These are phyloP conservation scores for Chrysoporthe cubensis DNA, from an alignment of 2,329 filamentous ascomycete genomes.

Conservation along the genomic window DNA sequence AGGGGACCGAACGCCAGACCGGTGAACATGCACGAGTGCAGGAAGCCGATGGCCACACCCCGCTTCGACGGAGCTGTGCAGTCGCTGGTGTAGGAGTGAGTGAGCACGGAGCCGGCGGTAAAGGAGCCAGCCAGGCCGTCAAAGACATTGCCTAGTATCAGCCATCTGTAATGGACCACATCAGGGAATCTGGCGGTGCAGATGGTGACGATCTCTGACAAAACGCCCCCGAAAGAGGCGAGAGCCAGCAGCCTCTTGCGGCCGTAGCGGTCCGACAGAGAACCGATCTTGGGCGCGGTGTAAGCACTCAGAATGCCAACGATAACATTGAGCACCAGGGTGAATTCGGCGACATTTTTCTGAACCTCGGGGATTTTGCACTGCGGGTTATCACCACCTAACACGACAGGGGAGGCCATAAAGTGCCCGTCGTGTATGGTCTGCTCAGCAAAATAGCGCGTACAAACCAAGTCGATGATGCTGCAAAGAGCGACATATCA, in stretches of 20 bases:
- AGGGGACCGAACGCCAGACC: conserved; percentile 90
- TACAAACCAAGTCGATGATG: conserved; percentile 82
- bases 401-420: conserved; percentile 64
- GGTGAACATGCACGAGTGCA: conserved; percentile 85
- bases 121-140: conserved; percentile 91
- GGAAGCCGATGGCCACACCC: conserved; percentile 83
- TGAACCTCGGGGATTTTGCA: conserved; percentile 82
- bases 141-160: conserved; percentile 75
- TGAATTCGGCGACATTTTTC: conserved; percentile 75
- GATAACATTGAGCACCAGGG: conserved; percentile 73
- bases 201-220: conserved; percentile 77
- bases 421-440: conserved; percentile 61
- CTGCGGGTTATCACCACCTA: conserved; percentile 74
- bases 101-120: conserved; percentile 75
- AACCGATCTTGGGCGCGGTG: conserved; percentile 79
- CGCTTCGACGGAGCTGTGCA: conserved; percentile 81
- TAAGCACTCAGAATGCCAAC: conserved; percentile 79
- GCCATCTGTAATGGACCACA: conserved; percentile 73
- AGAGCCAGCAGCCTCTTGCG: conserved; percentile 75
- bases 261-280: conserved; percentile 85
- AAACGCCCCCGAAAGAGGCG: conserved; percentile 73
- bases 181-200: conserved; percentile 77
- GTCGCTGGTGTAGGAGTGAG: conserved; percentile 87
- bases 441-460: conserved; percentile 76
- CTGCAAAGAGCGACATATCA: conserved; percentile 39